Percentiles rank a stretch among this genome's conserved stretches.
phyloP scores from a whole-genome alignment of 768 basidiomycete genomes.

The Boletus edulis region DNA sequence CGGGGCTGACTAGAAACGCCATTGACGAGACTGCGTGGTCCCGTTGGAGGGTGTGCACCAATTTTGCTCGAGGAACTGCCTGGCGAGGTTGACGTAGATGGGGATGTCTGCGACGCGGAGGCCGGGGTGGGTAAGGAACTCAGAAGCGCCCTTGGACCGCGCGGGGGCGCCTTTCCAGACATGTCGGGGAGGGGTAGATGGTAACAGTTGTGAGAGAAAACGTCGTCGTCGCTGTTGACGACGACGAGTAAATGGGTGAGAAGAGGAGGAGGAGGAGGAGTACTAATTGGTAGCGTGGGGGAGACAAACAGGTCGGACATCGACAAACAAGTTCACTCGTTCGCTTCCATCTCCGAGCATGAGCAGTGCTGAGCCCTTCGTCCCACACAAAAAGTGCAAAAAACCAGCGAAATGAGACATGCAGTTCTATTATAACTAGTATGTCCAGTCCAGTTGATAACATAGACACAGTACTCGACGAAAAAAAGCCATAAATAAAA shows the following conservation, averaged over 20 bases:
- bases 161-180: slow-evolving; percentile 79
- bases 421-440: too few relatives aligned
- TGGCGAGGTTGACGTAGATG: slow-evolving; percentile 35
- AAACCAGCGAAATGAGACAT: too few relatives aligned
- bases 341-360: slow-evolving; percentile 14
- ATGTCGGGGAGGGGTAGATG: slow-evolving; percentile 22
- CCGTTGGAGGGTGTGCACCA: slow-evolving; percentile 60
- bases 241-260: slow-evolving; percentile 19
- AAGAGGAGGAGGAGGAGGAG: neutral
- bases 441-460: too few relatives aligned
- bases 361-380: too few relatives aligned
- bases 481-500: neutral
- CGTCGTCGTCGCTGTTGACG: slow-evolving; percentile 24
- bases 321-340: slow-evolving; percentile 14
- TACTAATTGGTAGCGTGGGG: slow-evolving; percentile 8
- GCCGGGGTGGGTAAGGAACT: slow-evolving; percentile 39
- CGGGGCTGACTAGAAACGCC: slow-evolving; percentile 30
- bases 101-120: slow-evolving; percentile 27
- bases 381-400: too few relatives aligned
- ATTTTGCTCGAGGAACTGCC: slow-evolving; percentile 37
- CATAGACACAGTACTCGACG: too few relatives aligned
- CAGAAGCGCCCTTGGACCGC: slow-evolving; percentile 67
- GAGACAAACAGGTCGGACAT: slow-evolving; percentile 21
- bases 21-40: slow-evolving; percentile 58
- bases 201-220: neutral